These are phyloP conservation scores for Hypocreales sp. DNA, from an alignment of 2,329 filamentous ascomycete genomes.

Conservation along the genomic window DNA sequence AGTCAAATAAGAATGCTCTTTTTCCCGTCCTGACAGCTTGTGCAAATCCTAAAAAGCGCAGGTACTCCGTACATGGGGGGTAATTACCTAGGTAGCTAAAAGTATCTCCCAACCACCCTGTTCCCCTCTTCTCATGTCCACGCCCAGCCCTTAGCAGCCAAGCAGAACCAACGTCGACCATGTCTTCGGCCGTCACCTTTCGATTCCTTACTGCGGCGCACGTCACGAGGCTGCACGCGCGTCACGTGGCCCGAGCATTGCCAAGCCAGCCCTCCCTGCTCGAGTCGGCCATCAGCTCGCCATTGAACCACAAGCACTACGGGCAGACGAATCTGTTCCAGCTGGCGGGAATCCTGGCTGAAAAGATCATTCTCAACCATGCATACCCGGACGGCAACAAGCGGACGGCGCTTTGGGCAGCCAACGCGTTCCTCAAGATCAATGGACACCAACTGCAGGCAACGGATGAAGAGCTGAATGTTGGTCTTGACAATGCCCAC, in stretches of 20 bases:
- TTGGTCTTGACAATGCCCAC: conserved; percentile 5
- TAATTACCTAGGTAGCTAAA: too few relatives aligned
- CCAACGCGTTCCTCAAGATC: conserved; percentile 8
- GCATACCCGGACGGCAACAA: conserved; percentile 9
- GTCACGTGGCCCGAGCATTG: neutral
- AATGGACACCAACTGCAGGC: conserved; percentile 7
- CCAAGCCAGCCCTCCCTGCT: conserved; percentile 6
- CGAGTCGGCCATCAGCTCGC: conserved; percentile 6
- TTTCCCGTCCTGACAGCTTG: too few relatives aligned
- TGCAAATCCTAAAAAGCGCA: too few relatives aligned
- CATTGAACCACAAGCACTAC: conserved; percentile 6
- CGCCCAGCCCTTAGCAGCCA: too few relatives aligned
- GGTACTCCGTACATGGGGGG: too few relatives aligned
- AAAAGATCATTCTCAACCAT: conserved; percentile 9
- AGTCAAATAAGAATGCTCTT: too few relatives aligned
- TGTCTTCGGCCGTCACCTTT: too few relatives aligned
- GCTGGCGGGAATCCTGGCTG: conserved; percentile 7
- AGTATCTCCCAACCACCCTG: too few relatives aligned
- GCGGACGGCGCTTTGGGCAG: conserved; percentile 5
- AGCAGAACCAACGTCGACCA: too few relatives aligned
- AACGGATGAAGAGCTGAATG: conserved; percentile 1
- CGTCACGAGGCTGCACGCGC: conserved; percentile 4
- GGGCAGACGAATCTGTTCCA: conserved; percentile 7
- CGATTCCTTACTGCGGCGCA: conserved; percentile 5
- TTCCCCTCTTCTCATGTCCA: too few relatives aligned